Base-by-base conservation (phyloP, 192 early-diverging fungal species). In the Rhizophlyctis rosea region DNA sequence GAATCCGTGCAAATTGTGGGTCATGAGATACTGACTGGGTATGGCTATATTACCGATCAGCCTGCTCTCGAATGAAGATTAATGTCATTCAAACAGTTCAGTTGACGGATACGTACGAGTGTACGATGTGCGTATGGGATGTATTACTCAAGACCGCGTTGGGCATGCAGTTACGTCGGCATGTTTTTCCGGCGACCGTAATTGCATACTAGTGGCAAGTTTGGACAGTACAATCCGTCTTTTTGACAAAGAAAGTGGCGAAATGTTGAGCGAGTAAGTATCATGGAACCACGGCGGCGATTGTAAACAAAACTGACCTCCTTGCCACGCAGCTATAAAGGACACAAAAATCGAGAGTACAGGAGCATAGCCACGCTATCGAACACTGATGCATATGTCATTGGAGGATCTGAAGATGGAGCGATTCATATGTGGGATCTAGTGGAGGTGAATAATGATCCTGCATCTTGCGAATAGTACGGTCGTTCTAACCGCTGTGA, bases 371-470 rank as follows among this genome's bases (percentile, higher is more conserved):
- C 89, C 30, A 79, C 83, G 35, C 69, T 96, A 4, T 78, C 81
- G 13, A 82, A 84, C 54, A 83, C 79, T 36, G 91, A 91, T 59
- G 78, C 84, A 2, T 60, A 85, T 64, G 88, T 93, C 0, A 77
- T 93, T 14, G 88, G 88, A 57, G 96, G 96, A 1, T 91, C 89
- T 47, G 94, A 98, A 65, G 92, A 96, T 67, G 91, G 92, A 9
- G 74, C 70, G 34, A 87, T 96, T 4, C 86, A 86, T 67, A 77
- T 93, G 34, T 98, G 93, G 93, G 88, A 94, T 73, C 68, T 92
- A 23, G 72, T 90, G 13, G 88, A 86, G 50, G 82, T 78, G 55
- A 68, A 47, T 14, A 3, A 14, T 18, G n/a, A 66, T 60, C 67
- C 13, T 58, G 13, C 13, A 14, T 44, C 23, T 31, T 63, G 13